Base-by-base conservation (phyloP, 108 stramenopile genomes). In the Nitzschia palea region DNA sequence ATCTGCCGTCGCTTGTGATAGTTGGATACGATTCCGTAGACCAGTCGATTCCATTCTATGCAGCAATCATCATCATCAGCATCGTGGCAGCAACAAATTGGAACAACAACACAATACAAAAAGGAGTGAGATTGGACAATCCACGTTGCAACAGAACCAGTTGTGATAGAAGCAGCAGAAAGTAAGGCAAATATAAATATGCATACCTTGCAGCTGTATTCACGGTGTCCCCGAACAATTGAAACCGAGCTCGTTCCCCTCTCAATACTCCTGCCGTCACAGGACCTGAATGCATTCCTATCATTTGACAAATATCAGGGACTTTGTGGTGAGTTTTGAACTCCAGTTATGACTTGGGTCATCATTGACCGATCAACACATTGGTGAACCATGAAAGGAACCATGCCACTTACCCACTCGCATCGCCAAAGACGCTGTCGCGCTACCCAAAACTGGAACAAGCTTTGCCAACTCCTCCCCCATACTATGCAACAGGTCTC, bases 401-500 rank as follows among this genome's bases (percentile, higher is more conserved):
- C n/a, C n/a, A n/a, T n/a, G n/a, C 15, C 8, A 32, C 27, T 56
- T n/a, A 32, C 45, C 62, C 25, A 45, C 32, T 42, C 85, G 51
- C 44, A 86, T 52, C 1, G 53, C 54, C 35, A 86, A 50, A 42
- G 70, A 50, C 9, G n/a, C 67, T 9, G 79, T 86, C 1, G 54
- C 74, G 3, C 48, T 51, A 20, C 69, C 72, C 17, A 79, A 57
- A 10, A 28, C 54, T 28, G 51, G 51, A 32, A 61, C 57, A 20
- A 80, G 51, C 30, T 58, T 26, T 33, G 25, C 22, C 1, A 40
- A 40, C 1, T 76, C 36, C 1, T 55, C 55, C n/a, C 59, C 64
- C 57, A 74, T 73, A 26, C 50, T 65, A 17, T 37, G 31, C 35
- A 62, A 22, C 15, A 47, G 42, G 17, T 67, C 65, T 8, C 20